Evolutionary conservation across 768 basidiomycete species (phyloP), one percentile per base, ranked within the genome.

Genomic region (Tephrocybe rancida): DNA sequence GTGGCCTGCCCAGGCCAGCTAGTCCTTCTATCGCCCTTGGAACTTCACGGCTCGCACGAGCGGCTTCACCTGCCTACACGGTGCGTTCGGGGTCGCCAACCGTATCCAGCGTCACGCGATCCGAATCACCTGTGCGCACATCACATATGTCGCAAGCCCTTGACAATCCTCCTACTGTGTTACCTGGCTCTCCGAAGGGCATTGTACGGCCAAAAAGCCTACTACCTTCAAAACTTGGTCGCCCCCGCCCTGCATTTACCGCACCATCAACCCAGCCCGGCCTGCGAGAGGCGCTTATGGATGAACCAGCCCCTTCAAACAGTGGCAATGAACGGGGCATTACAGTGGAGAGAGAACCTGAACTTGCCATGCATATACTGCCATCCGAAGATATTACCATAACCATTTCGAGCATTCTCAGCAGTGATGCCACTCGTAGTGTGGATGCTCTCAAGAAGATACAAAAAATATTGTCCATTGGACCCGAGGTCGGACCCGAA

Each of bases 391-490:
- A 86, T 56, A 88, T 94, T 52, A 85, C 88, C 6, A 76, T 92
- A 46, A 87, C 85, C 2, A 95, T 97, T 56, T 94, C 90, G 25
- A 92, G 87, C 53, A 93, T 96, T 48, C 78, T 95, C 44, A 93
- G 91, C 65, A 90, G 86, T 56, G 93, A 98, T 73, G 82, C 92
- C 0, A 73, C 82, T 19, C 82, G 87, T 24, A 93, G 92, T 62
- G 94, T 98, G 24, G 95, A 98, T 55, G 92, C 94, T 0, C 75
- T 99, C 62, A 99, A 99, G 76, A 88, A 84, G 64, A 83, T 98
- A 48, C 95, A 98, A 67, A 88, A 87, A 65, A 88, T 92, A 56
- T 78, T 99, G 21, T 81, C 88, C 52, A 74, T 87, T 11, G 82
- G 85, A 10, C 86, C 92, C 9, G 90, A 93, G 48, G 80, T 80